phyloP scores from a whole-genome alignment of 2,329 filamentous ascomycete genomes.

The Aspergillus hortae region DNA sequence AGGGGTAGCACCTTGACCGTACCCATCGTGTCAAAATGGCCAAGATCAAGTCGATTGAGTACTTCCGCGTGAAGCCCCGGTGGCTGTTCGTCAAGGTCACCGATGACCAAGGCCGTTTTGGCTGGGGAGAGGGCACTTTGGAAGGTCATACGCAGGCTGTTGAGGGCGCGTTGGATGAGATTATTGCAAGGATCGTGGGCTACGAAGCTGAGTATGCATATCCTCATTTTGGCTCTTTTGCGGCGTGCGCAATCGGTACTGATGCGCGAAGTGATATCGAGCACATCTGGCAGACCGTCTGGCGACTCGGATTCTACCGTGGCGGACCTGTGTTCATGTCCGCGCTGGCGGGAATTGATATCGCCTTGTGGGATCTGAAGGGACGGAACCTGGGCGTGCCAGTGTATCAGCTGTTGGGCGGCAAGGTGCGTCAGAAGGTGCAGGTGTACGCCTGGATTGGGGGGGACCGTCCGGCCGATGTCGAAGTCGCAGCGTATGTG shows the following conservation, averaged over 20 bases:
- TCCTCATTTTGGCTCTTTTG: background rate
- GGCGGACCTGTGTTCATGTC: slow-evolving; percentile 79
- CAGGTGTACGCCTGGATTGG: slow-evolving; percentile 78
- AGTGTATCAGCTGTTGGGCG: slow-evolving; percentile 70
- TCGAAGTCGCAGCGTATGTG: slow-evolving; percentile 53
- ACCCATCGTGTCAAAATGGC: slow-evolving; percentile 46
- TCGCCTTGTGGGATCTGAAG: slow-evolving; percentile 79
- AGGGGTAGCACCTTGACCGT: background rate
- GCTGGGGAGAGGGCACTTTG: slow-evolving; percentile 73
- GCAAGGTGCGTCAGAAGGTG: slow-evolving; percentile 66
- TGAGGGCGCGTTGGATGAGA: slow-evolving; percentile 68
- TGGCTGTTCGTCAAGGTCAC: slow-evolving; percentile 79
- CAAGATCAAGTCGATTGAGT: slow-evolving; percentile 64
- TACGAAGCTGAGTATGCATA: slow-evolving; percentile 64
- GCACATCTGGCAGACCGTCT: slow-evolving; percentile 73
- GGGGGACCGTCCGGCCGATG: slow-evolving; percentile 66
- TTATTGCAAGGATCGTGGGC: slow-evolving; percentile 59
- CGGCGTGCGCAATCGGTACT: background rate
- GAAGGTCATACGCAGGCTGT: slow-evolving; percentile 73
- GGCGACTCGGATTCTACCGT: slow-evolving; percentile 69
- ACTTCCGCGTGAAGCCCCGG: slow-evolving; percentile 70
- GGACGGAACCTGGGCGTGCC: slow-evolving; percentile 62
- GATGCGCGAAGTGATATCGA: slow-evolving; percentile 63
- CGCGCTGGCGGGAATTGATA: slow-evolving; percentile 72
- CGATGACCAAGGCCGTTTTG: slow-evolving; percentile 62